Base-by-base conservation (phyloP, 2,329 filamentous ascomycete genomes). In the Arachnomyces sp. region DNA sequence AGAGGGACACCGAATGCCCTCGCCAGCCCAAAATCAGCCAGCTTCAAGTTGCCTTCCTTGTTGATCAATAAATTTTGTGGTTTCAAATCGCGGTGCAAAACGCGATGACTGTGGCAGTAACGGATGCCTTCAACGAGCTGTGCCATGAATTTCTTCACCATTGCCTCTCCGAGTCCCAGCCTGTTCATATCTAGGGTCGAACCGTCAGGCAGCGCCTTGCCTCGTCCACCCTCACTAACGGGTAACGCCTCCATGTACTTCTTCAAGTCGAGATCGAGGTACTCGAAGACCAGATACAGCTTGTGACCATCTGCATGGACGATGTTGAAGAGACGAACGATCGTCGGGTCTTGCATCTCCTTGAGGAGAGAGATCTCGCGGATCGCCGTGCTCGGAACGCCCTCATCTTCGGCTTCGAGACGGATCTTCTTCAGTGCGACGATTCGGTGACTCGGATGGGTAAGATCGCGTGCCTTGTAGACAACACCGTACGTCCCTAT, bases 351-450 rank as follows among this genome's bases (percentile, higher is more conserved):
- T 60, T 83, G 82, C 86, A 95, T 89, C 67, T 95, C 88, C 66
- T 95, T 95, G 55, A 95, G 79, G 32, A 95, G 77, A 17, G 86
- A 93, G 57, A 95, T 95, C 65, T 95, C 88, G 55, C 88, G 87
- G 57, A 95, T 95, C 51, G 88, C 89, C 3, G 88, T 95, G 56
- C 83, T 89, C 2, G 88, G 89, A 13, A 94, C 87, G 52, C 88
- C 88, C 62, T 95, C 89, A 69, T 95, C 88, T 70, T 95, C 89
- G 47, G 88, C 87, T 60, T 95, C 89, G 54, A 95, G 83, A 48
- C 88, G 84, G 56, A 95, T 95, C 72, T 95, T 95, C 75, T 95
- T 95, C 52, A 95, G 72, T 15, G 88, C 88, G 48, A 95, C 88
- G 54, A 95, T 92, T 54, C 86, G 84, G 21, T 25, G 21, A 57